phyloP scores from a whole-genome alignment of 1,139 yeast genomes.

The Zygosaccharomyces pseudobailii region DNA sequence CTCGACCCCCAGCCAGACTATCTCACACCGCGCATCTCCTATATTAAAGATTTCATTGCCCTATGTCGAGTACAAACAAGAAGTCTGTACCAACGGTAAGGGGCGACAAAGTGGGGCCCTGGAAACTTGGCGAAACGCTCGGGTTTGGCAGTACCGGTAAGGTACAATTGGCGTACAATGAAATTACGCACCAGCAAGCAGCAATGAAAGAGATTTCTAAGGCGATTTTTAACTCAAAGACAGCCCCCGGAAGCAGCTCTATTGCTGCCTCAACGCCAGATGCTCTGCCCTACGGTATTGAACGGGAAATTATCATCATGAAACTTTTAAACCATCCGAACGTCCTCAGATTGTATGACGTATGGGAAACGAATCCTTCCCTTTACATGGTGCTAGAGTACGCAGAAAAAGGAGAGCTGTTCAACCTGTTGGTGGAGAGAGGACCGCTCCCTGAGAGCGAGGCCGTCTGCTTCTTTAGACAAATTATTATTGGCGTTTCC shows the following conservation, averaged over 20 bases:
- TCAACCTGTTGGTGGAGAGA: conserved; percentile 81
- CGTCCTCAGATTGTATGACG: conserved; percentile 93
- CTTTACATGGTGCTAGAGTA: conserved; percentile 87
- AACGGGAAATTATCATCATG: conserved; percentile 90
- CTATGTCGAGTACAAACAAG: conserved; percentile 14
- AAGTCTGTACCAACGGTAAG: conserved; percentile 23
- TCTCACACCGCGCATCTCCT: no score
- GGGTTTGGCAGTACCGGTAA: conserved; percentile 96
- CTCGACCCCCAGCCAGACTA: background rate
- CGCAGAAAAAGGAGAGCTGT: conserved; percentile 95
- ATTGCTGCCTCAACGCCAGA: conserved; percentile 45
- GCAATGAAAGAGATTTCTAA: conserved; percentile 97
- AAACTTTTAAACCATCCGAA: conserved; percentile 89
- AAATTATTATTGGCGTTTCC: conserved; percentile 84
- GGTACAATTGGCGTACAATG: conserved; percentile 85
- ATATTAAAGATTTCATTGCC: background rate
- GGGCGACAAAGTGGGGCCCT: conserved; percentile 71
- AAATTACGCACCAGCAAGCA: conserved; percentile 79
- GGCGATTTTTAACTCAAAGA: conserved; percentile 44
- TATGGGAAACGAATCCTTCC: conserved; percentile 96
- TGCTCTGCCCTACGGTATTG: conserved; percentile 85
- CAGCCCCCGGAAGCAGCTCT: conserved; percentile 20
- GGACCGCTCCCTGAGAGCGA: conserved; percentile 87
- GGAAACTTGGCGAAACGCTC: conserved; percentile 91
- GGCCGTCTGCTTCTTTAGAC: conserved; percentile 86